Base-by-base conservation (phyloP, 73 alveolate genomes). In the Uronychia binucleata region DNA sequence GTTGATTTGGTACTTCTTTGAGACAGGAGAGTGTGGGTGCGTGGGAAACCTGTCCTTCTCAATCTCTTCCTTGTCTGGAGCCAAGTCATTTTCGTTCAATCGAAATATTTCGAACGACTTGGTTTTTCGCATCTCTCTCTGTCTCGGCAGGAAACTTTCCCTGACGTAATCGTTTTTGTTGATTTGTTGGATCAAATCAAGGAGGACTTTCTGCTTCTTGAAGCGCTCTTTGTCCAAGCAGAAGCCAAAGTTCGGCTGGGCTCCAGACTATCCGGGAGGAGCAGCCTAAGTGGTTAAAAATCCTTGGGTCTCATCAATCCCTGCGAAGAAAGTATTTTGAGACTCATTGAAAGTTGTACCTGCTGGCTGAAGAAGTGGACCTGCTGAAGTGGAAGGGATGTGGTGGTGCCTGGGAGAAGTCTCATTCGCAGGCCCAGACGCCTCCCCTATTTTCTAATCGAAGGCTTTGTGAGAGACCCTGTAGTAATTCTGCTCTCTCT, bases 41-140 rank as follows among this genome's bases (percentile, higher is more conserved):
- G 89, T 57, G 74, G 30, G 67, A 77, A 87, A 90, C 34, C 76
- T 79, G 86, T 74, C 84, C 80, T 58, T 81, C 85, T 80, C 88
- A 57, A 30, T 86, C 30, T 57, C 32, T 58, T 57, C 87, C 19
- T 58, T 58, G 30, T 80, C 79, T 13, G 59, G 34, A 8, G 75
- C 92, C 59, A 59, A 86, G 46, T 86, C 92, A 0, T 79, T 75
- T 80, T 87, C 81, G 34, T 33, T 28, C 30, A 59, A 76, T 34
- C 86, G 80, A 5, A 87, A 26, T 33, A 80, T 89, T 80, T 59
- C 84, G 33, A 11, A 79, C 1, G 93, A 87, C 74, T 35, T 87
- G 33, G 85, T 79, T 31, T 46, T 26, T 34, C 93, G 58, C 30
- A 75, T 35, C 25, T 75, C 58, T 75, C 81, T 30, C 5, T 75